Percentiles rank a stretch among this genome's conserved stretches.
Evolutionary conservation across 1,284 basidiomycete species (phyloP).

Genomic region (Tremellales sp.): DNA sequence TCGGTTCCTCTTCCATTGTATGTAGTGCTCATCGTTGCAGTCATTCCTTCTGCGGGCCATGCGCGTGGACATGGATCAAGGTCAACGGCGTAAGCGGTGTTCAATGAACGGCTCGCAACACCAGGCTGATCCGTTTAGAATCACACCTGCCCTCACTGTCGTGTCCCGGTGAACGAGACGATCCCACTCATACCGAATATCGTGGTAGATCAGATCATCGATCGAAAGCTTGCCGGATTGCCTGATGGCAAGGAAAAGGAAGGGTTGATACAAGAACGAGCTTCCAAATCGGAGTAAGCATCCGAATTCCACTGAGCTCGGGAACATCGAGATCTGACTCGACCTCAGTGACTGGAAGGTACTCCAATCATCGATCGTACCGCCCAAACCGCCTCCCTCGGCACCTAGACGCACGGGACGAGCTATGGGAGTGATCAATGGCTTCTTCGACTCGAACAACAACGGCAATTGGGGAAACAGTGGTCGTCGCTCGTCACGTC

Average conservation of each 20-base stretch:
- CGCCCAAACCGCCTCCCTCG: background rate
- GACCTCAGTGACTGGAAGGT: constrained; percentile 23
- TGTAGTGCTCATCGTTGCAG: too few relatives aligned
- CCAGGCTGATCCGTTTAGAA: constrained; percentile 13
- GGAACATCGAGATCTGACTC: background rate
- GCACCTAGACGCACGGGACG: background rate
- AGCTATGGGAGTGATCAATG: background rate
- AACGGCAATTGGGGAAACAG: background rate
- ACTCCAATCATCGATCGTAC: background rate
- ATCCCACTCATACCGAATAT: constrained; percentile 32
- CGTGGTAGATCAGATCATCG: constrained; percentile 36
- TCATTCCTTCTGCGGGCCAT: constrained; percentile 37
- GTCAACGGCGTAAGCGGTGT: constrained; percentile 19
- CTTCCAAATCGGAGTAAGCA: constrained; percentile 31
- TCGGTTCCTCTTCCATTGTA: background rate
- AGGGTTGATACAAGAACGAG: constrained; percentile 29
- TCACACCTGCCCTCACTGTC: constrained; percentile 32
- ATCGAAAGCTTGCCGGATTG: constrained; percentile 24
- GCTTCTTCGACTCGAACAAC: background rate
- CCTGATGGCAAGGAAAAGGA: constrained; percentile 20
- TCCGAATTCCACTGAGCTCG: background rate
- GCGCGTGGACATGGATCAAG: constrained; percentile 36
- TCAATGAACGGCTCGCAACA: background rate
- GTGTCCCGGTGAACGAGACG: constrained; percentile 14
- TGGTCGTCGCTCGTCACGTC: too few relatives aligned